phyloP scores from a whole-genome alignment of 345 rosid species.

The Cardamine occulta region DNA sequence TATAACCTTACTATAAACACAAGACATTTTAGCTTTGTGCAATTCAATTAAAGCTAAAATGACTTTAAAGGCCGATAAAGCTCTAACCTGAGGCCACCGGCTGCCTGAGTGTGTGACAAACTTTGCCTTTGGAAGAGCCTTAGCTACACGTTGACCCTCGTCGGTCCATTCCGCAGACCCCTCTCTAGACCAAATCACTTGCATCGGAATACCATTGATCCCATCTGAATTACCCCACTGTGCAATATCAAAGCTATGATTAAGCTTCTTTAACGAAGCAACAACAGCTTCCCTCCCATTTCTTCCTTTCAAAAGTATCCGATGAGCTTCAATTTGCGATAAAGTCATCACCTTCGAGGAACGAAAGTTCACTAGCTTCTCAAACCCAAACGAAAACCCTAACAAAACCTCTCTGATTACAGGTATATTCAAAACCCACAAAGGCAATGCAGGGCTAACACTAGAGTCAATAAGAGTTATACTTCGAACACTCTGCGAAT shows the following conservation, averaged over 20 bases:
- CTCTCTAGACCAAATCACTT: conserved; percentile 74
- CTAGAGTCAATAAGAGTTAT: conserved; percentile 80
- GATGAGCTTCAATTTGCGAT: conserved; percentile 64
- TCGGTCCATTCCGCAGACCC: conserved; percentile 73
- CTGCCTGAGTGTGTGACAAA: conserved; percentile 72
- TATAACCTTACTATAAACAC: background rate
- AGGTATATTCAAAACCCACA: conserved; percentile 62
- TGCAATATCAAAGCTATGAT: conserved; percentile 71
- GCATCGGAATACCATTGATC: conserved; percentile 66
- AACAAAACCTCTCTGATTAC: conserved; percentile 60
- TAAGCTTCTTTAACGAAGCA: conserved; percentile 63
- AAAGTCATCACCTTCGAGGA: conserved; percentile 60
- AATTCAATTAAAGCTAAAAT: conserved; percentile 3
- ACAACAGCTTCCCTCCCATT: conserved; percentile 69
- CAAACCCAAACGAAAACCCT: conserved; percentile 53
- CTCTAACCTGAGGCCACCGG: conserved; percentile 92
- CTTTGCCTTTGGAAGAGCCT: conserved; percentile 76
- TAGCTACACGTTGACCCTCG: conserved; percentile 60
- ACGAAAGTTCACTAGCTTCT: conserved; percentile 58
- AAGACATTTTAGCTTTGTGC: background rate
- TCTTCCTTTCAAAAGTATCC: conserved; percentile 73
- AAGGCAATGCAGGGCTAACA: conserved; percentile 67
- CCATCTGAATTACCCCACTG: conserved; percentile 77
- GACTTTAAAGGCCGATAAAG: conserved; percentile 8
- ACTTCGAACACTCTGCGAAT: conserved; percentile 58